Evolutionary conservation across 441 rosid genomes (phyloP), one percentile per base, ranked within the genome.

Genomic region (Biscutella laevigata): DNA sequence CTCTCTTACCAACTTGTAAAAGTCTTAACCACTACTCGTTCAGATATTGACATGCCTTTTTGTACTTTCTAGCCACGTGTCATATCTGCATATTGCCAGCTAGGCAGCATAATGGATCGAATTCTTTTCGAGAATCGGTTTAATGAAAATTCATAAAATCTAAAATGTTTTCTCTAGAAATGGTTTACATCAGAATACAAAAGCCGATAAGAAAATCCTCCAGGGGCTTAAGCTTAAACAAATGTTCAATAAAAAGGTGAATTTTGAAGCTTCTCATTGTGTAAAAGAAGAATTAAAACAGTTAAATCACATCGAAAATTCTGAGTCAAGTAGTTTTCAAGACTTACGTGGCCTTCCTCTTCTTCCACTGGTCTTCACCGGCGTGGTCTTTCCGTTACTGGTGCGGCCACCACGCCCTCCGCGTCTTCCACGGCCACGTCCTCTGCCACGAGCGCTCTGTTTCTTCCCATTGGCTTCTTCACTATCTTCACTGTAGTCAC

Each of bases 261-360:
- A 7, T 3, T 28, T 19, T 33, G 33, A 56, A n/a, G 26, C 25
- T 63, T 61, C 71, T 73, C 86, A 44, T 54, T 22, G 73, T 62
- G 43, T 46, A 29, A 38, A 56, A 42, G 29, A 16, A 27, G 57
- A 57, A 37, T 49, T 11, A 57, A 33, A 34, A 26, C 46, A 4
- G 67, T 69, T 80, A 68, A 70, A 76, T 72, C 71, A 67, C 41
- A 43, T 45, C 62, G 68, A 39, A 15, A 21, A n/a, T 40, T 33
- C 20, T n/a, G 53, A 44, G 29, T 43, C 27, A 62, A 19, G 26
- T 51, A 6, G 25, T 11, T 41, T 20, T 35, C n/a, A 83, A 1
- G 78, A 56, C 80, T 79, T 85, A 4, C 86, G 77, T 6, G 94
- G 84, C 61, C 96, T 76, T 57, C 98, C 96, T 67, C 86, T 77